phyloP scores from a whole-genome alignment of 1,284 basidiomycete species.

The Porodaedalea pini region DNA sequence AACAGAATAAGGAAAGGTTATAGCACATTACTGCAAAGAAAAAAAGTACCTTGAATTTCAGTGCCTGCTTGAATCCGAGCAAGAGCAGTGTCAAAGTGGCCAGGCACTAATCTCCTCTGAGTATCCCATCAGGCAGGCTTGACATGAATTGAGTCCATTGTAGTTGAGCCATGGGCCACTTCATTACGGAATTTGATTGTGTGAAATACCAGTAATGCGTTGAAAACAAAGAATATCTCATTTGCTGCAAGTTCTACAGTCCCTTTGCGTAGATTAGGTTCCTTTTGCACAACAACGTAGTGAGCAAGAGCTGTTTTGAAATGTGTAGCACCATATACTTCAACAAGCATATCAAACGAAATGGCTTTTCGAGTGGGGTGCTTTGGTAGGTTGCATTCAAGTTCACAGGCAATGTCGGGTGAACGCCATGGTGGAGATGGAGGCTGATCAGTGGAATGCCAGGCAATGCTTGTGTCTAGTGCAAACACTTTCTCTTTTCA shows the following conservation, averaged over 20 bases:
- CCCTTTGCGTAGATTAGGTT: too few species aligned
- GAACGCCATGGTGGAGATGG: background rate
- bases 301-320: too few species aligned
- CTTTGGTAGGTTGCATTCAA: background rate
- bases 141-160: background rate
- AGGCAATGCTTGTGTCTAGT: background rate
- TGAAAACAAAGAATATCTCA: background rate
- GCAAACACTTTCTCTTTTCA: conserved; percentile 19
- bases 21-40: too few species aligned
- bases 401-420: background rate
- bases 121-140: background rate
- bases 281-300: too few species aligned
- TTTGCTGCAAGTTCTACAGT: too few species aligned
- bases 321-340: background rate
- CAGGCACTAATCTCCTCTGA: background rate
- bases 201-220: background rate
- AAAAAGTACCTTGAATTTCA: background rate
- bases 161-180: background rate
- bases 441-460: background rate
- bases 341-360: background rate
- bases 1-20: too few species aligned
- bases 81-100: background rate
- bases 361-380: background rate
- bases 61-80: background rate
- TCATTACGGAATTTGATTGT: background rate